These are phyloP conservation scores for Eremothecium sinecaudum DNA, from an alignment of 1,139 yeast genomes.

Conservation along the genomic window DNA sequence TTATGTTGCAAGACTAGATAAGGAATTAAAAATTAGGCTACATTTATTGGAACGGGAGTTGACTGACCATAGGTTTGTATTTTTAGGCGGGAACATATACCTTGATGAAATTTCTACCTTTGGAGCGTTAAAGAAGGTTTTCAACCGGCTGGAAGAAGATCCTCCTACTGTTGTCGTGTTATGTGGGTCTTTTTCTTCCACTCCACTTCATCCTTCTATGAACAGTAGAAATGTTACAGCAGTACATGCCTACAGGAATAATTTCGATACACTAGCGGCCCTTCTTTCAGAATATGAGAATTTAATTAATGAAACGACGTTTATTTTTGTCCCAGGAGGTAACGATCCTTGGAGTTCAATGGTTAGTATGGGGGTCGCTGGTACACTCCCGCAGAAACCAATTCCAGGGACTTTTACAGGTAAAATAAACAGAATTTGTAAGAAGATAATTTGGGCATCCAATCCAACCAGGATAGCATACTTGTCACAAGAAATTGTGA, in stretches of 20 bases:
- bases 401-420: conserved; percentile 65
- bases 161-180: conserved; percentile 54
- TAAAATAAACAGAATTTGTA: conserved; percentile 54
- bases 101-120: conserved; percentile 51
- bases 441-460: conserved; percentile 58
- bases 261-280: conserved; percentile 62
- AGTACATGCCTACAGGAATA: conserved; percentile 48
- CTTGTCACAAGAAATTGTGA: conserved; percentile 70
- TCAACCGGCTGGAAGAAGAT: conserved; percentile 40
- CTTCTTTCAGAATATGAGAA: conserved; percentile 42
- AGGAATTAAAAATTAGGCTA: conserved; percentile 46
- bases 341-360: conserved; percentile 91
- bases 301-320: conserved; percentile 37
- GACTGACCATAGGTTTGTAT: conserved; percentile 47
- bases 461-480: conserved; percentile 76
- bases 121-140: conserved; percentile 54
- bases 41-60: conserved; percentile 47
- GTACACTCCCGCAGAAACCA: conserved; percentile 60
- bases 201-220: conserved; percentile 41
- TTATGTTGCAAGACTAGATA: conserved; percentile 48
- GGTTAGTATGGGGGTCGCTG: conserved; percentile 55
- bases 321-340: conserved; percentile 74
- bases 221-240: conserved; percentile 36
- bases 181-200: conserved; percentile 62
- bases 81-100: conserved; percentile 66